Base-by-base conservation (phyloP, 1,284 basidiomycete species). In the Trichosporon sp. region DNA sequence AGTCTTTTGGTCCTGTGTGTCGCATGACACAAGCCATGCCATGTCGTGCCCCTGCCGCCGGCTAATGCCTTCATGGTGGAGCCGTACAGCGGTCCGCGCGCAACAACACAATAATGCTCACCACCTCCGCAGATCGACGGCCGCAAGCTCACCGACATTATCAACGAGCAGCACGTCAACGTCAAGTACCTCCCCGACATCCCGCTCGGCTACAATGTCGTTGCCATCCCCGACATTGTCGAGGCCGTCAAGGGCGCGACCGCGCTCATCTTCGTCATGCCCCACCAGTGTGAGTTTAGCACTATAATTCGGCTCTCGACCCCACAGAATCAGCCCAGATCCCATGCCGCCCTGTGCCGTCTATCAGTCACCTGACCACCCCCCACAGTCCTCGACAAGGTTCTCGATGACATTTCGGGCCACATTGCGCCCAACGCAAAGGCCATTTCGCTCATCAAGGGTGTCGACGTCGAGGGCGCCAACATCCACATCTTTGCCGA, bases 401-500 rank as follows among this genome's bases (percentile, higher is more conserved):
- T 67, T 1, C 76, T 84, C 58, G 71, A 81, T 56, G 72, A 78
- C 59, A 73, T 84, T 44, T 74, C 80, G 59, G 82, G 83, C 33
- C 77, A 82, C 61, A 67, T 84, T 11, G 64, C 75, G 8, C 72
- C 78, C 52, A 73, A 74, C 27, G 78, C 80, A 54, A 78, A 81
- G 65, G 82, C 81, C 14, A 80, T 84, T 65, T 82, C 82, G 3
- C 76, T 83, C 58, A 82, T 84, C 77, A 85, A 84, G 72, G 84
- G 84, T 21, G 83, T 84, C 49, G 82, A 83, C 52, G 83, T 85
- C 33, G 66, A 81, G n/a, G 80, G 76, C 16, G 74, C 77, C 52
- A 73, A 84, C 56, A 86, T 86, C 68, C 75, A 81, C 68, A 83
- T 86, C 71, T 86, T 85, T 71, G 82, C 85, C 34, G 83, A 86